Evolutionary conservation across 108 stramenopile species (phyloP), one percentile per base, ranked within the genome.

Genomic region (Skeletonema marinoi): DNA sequence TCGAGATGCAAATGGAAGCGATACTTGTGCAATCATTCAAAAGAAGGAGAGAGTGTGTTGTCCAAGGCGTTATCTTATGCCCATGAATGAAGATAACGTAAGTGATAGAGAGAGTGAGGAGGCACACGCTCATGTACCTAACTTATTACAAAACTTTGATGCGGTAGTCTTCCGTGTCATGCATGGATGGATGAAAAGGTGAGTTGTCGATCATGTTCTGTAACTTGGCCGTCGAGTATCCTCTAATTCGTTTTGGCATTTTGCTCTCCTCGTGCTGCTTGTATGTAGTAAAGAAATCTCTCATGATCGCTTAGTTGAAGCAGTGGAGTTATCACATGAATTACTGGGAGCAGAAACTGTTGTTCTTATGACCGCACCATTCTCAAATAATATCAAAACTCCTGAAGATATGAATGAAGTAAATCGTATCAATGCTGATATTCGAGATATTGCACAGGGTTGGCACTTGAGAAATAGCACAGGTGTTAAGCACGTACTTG

Each of bases 121-220:
- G 60, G 60, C 6, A 33, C 25, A 25, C 25, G 25, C 25, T 25
- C 25, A 25, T 25, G 25, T 25, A 25, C 25, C 25, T 25, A 25
- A 25, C 25, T 25, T 25, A 25, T 25, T 25, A 38, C 32, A 76
- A 30, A 39, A 17, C 0, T 84, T 84, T 73, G 83, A 87, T 39
- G 80, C 50, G 17, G 80, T 87, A n/a, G 42, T 84, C 12, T 82
- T 78, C 59, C 60, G 81, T 39, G 63, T 82, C 8, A 70, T 76
- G 66, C 83, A 84, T 58, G 86, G 86, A 41, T 87, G 86, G 86
- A 74, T 84, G 78, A 13, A 59, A 6, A 51, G 50, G 50, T 51
- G 50, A 21, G 50, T 19, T 3, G n/a, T 42, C 6, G 7, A 59
- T 25, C 25, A 59, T 25, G 7, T 25, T 36, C 4, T 36, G 4